phyloP scores from a whole-genome alignment of 768 basidiomycete genomes.

The Lepiota venenata region DNA sequence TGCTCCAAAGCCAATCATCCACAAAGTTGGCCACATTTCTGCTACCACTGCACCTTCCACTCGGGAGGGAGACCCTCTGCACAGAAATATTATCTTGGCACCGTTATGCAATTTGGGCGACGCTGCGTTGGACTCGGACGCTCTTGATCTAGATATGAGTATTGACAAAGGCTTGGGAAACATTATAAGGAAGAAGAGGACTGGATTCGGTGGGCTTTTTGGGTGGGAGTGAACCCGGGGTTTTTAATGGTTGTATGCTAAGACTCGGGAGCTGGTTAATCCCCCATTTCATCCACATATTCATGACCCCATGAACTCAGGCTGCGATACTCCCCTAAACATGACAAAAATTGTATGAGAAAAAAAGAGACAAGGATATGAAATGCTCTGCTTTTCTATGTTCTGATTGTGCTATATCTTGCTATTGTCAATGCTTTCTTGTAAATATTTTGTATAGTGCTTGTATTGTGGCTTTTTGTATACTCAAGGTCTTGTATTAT shows the following conservation, averaged over 20 bases:
- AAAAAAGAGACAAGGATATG: too few relatives aligned
- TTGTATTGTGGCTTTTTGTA: too few relatives aligned
- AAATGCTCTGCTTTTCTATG: too few relatives aligned
- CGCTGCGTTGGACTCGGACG: constrained; percentile 34
- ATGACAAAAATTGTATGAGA: too few relatives aligned
- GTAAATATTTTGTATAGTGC: too few relatives aligned
- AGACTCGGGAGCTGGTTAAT: too few relatives aligned
- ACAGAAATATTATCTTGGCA: constrained; percentile 8
- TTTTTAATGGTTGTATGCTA: background rate
- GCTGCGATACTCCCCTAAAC: too few relatives aligned
- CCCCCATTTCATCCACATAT: too few relatives aligned
- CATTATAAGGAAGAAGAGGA: constrained; percentile 4
- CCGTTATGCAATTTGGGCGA: constrained; percentile 6
- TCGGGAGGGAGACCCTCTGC: background rate
- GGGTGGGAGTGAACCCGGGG: background rate
- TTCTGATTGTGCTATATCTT: too few relatives aligned
- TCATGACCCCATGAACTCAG: too few relatives aligned
- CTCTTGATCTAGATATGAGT: constrained; percentile 61
- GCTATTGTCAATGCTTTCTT: background rate
- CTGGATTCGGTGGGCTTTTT: constrained; percentile 8
- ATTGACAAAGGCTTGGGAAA: too few relatives aligned
- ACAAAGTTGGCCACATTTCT: background rate
- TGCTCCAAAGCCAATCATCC: constrained; percentile 18
- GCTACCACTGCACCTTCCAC: background rate
- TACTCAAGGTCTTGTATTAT: too few relatives aligned